Conservation (phyloP, 257 asterid species). For the Solanum ossicruentum region DNA sequence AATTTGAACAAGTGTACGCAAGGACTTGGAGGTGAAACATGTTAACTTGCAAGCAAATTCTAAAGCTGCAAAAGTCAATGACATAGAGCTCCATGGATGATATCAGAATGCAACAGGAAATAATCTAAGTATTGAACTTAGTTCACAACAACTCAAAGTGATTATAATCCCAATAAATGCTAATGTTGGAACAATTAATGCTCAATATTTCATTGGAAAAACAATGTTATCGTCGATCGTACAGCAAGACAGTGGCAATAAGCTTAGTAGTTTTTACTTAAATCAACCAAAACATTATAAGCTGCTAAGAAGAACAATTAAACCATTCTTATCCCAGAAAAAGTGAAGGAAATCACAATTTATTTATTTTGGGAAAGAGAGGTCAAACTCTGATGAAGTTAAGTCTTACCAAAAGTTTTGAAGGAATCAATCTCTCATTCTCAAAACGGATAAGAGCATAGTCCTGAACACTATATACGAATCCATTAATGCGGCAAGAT, state of each 20-base stretch:
- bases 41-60: background rate
- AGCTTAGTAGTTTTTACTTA: background rate
- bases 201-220: background rate
- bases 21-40: background rate
- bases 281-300: background rate
- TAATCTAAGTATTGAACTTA: background rate
- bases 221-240: background rate
- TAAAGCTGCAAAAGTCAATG: background rate
- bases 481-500: slow-evolving; percentile 61
- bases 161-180: background rate
- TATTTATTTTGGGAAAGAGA: background rate
- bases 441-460: slow-evolving; percentile 50
- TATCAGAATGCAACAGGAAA: background rate
- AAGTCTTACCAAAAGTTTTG: slow-evolving; percentile 70
- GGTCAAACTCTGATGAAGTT: background rate
- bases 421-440: slow-evolving; percentile 50
- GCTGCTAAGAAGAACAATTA: background rate
- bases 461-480: slow-evolving; percentile 39
- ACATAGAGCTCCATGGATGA: background rate
- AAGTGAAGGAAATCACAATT: background rate
- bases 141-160: background rate
- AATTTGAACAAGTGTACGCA: background rate
- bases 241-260: background rate
- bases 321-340: background rate
- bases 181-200: background rate